Evolutionary conservation across 805 yeast species (phyloP), one percentile per base, ranked within the genome.

Genomic region (Saccharomycopsis sp.): DNA sequence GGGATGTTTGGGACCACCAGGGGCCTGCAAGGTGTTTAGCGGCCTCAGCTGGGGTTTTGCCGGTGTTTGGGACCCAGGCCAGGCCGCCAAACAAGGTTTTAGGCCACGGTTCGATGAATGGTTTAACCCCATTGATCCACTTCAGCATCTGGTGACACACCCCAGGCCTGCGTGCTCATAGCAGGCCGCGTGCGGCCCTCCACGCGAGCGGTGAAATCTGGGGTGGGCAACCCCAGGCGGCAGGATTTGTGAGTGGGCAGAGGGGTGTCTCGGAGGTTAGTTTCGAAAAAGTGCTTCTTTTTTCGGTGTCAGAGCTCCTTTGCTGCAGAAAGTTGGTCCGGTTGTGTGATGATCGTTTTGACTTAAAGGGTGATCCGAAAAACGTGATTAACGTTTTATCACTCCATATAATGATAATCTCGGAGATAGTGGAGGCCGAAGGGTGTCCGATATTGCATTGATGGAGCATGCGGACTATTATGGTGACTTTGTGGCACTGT

Each of bases 101-200:
- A 29, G 9, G 5, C 12, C 9, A 44, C 48, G 44, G 44, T 12
- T 12, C 48, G 16, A 44, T 12, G 48, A 44, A 44, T 44, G 48
- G 48, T 44, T 12, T 16, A 44, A 44, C 48, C 48, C 48, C 48
- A 44, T 44, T 44, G 16, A 44, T 44, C 48, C 48, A 44, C 48
- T 37, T n/a, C 12, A 18, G 16, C 48, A 44, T 44, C 48, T 44
- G 48, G 48, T 44, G 48, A 44, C 48, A 44, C 48, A 44, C 48
- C 8, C 48, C 48, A 44, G 21, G 21, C 8, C 18, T 7, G 48
- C 7, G 21, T 44, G 48, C 48, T 4, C 21, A 20, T 44, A n/a
- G 48, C 48, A 29, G 12, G 5, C 9, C 9, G 5, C 37, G 37
- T 29, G 12, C 37, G 12, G 12, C 12, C 12, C 37, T 29, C 37